A percentile compares a stretch with the other conserved stretches of the same genome.
Evolutionary conservation across 1,139 yeast genomes (phyloP).

Genomic region (Candida sp.): DNA sequence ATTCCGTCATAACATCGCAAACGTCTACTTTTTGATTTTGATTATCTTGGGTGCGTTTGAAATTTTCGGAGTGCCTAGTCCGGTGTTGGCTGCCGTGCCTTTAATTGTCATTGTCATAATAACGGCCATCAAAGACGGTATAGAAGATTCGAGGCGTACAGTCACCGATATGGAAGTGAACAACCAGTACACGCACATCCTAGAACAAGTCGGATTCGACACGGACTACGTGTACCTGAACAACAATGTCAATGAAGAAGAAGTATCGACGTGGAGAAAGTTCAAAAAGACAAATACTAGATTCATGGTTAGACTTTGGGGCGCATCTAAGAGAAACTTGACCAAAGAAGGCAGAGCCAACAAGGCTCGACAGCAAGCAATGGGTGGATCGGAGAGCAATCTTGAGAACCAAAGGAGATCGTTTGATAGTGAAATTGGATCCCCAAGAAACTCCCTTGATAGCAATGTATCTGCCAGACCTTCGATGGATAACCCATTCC

Average conservation of each 20-base stretch:
- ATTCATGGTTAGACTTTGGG: constrained; percentile 30
- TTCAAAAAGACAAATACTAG: constrained; percentile 56
- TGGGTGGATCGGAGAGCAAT: constrained; percentile 5
- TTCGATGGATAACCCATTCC: constrained; percentile 24
- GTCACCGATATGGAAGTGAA: constrained; percentile 57
- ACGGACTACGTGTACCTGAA: constrained; percentile 32
- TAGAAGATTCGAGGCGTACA: constrained; percentile 61
- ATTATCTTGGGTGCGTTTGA: constrained; percentile 56
- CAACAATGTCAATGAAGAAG: constrained; percentile 49
- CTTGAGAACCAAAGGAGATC: constrained; percentile 27
- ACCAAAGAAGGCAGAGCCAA: constrained; percentile 44
- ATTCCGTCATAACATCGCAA: constrained; percentile 56
- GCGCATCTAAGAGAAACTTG: constrained; percentile 31
- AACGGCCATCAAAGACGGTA: constrained; percentile 60
- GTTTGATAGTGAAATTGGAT: constrained; percentile 33
- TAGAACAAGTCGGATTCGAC: constrained; percentile 22
- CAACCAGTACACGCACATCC: constrained; percentile 52
- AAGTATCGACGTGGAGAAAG: constrained; percentile 60
- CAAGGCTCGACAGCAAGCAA: constrained; percentile 26
- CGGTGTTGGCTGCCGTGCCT: constrained; percentile 60
- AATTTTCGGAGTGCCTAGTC: constrained; percentile 63
- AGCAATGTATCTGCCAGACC: constrained; percentile 16
- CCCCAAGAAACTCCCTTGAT: constrained; percentile 21
- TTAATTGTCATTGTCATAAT: constrained; percentile 59
- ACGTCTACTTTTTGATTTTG: constrained; percentile 54